Conservation (phyloP, 2,329 filamentous ascomycete genomes). For the Fusarium globosum region DNA sequence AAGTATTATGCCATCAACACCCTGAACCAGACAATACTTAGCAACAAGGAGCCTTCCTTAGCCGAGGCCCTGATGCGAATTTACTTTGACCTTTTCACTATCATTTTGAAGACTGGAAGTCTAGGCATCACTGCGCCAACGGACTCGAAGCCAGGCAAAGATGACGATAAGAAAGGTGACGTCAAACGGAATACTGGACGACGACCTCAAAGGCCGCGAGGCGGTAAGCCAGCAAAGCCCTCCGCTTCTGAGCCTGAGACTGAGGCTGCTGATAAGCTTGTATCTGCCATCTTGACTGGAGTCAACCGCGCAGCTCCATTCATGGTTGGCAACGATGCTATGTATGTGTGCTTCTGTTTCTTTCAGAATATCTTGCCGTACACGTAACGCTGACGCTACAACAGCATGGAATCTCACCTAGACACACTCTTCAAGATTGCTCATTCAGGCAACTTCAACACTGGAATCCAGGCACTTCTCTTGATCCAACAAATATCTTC, state of each 20-base stretch:
- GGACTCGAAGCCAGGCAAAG: slow-evolving; percentile 55
- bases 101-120: slow-evolving; percentile 74
- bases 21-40: slow-evolving; percentile 94
- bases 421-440: slow-evolving; percentile 96
- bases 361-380: not conserved
- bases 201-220: slow-evolving; percentile 43
- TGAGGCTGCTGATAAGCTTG: slow-evolving; percentile 81
- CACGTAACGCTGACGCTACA: slow-evolving; percentile 22
- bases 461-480: slow-evolving; percentile 93
- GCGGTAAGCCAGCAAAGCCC: slow-evolving; percentile 33
- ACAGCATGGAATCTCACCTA: slow-evolving; percentile 84
- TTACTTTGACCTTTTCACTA: slow-evolving; percentile 91
- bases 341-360: slow-evolving; percentile 54
- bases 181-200: slow-evolving; percentile 17
- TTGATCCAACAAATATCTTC: slow-evolving; percentile 92
- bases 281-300: slow-evolving; percentile 90
- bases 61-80: slow-evolving; percentile 86
- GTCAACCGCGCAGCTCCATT: slow-evolving; percentile 98
- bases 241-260: slow-evolving; percentile 70
- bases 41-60: slow-evolving; percentile 81
- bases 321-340: slow-evolving; percentile 80
- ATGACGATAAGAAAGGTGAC: slow-evolving; percentile 39
- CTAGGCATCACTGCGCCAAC: slow-evolving; percentile 56
- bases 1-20: slow-evolving; percentile 98
- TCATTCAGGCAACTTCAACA: slow-evolving; percentile 99